Evolutionary conservation across 257 asterid species (phyloP).

Genomic region (Pogostemon cablin): DNA sequence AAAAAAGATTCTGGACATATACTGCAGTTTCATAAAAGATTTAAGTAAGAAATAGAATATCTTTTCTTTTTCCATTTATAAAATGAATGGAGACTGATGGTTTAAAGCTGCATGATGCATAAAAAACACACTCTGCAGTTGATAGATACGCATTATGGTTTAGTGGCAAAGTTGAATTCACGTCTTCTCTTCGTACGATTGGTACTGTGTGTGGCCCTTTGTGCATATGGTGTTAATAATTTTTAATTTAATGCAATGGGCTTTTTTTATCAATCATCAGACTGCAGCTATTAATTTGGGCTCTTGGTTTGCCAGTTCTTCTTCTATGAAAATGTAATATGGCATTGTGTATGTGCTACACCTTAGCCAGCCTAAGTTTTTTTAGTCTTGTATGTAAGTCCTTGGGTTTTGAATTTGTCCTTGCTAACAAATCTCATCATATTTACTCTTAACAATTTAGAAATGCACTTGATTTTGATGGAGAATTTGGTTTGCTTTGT

Average conservation of each 20-base stretch:
- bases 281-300: not conserved
- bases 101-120: not conserved
- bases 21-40: conserved; percentile 8
- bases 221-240: not conserved
- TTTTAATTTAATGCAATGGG: not conserved
- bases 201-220: conserved; percentile 17
- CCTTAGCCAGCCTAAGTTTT: not conserved
- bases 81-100: not conserved
- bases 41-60: not conserved
- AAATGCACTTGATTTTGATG: conserved; percentile 28
- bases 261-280: not conserved
- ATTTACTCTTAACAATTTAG: not conserved
- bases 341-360: not conserved
- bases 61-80: not conserved
- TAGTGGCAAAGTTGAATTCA: not conserved
- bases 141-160: not conserved
- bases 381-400: not conserved
- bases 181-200: conserved; percentile 14
- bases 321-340: not conserved
- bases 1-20: not conserved
- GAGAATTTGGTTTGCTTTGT: conserved; percentile 4
- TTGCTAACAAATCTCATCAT: not conserved
- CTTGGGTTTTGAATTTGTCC: not conserved
- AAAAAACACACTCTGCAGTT: not conserved
- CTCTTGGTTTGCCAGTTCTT: not conserved